Evolutionary conservation across 2,329 filamentous ascomycete genomes (phyloP), one percentile per base, ranked within the genome.

Genomic region (Cordyceps cicadae): DNA sequence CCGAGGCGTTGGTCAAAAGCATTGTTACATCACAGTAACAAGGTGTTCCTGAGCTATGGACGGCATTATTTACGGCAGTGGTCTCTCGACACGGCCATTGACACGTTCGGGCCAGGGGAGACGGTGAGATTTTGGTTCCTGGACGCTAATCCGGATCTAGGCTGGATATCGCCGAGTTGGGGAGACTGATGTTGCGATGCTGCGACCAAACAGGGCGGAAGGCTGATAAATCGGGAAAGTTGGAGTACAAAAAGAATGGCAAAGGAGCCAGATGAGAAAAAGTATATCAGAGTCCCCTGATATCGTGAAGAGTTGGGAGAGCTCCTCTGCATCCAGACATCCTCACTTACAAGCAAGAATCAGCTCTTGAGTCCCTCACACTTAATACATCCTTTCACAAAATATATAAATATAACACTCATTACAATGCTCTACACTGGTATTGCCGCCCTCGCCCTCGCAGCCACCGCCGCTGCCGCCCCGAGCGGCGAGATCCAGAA

Each of bases 121-220:
- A 43, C 39, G 41, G 58, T 60, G 58, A 60, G 50, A 60, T 54
- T 54, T 60, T 60, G 51, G 58, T n/a, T 39, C 50, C 56, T 45
- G 26, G 2, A 39, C 37, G 48, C 56, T 45, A 59, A 34, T 32
- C 32, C 8, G 3, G 9, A 32, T 11, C 50, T 19, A 49, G 26
- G 17, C 29, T 26, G 50, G 51, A n/a, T n/a, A 41, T 54, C 50
- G 29, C 58, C 51, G 58, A 41, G 51, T 54, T 21, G 49, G 41
- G 46, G 19, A 34, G 17, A 29, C 17, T 19, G 54, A 60, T 21
- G 58, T 60, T 50, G 51, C 32, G 58, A 49, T 54, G 58, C 58
- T 54, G 49, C 32, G n/a, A 49, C 51, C 32, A 49, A 60, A 54
- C 29, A 29, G 50, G 49, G 14, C 39, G 26, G 24, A 59, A 26